phyloP scores from a whole-genome alignment of 805 yeast genomes.

The Candida oleophila region DNA sequence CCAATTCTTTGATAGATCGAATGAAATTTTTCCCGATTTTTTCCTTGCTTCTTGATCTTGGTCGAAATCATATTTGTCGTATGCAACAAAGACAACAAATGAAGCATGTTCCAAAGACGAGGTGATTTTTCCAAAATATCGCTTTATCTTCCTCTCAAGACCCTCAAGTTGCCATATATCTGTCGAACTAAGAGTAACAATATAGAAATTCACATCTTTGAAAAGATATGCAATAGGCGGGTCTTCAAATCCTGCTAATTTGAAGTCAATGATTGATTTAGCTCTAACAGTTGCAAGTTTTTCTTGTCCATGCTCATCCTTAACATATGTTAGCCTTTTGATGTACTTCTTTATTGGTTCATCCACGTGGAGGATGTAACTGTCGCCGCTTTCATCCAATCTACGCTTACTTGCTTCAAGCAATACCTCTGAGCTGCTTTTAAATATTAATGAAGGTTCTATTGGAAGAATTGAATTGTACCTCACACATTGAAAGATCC shows the following conservation, averaged over 20 bases:
- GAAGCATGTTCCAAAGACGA: conserved; percentile 26
- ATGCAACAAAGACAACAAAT: conserved; percentile 29
- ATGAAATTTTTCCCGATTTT: conserved; percentile 15
- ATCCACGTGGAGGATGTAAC: conserved; percentile 41
- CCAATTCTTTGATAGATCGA: conserved; percentile 12
- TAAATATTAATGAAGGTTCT: conserved; percentile 61
- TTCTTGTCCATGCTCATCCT: neutral
- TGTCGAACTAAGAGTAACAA: conserved; percentile 16
- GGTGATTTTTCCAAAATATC: conserved; percentile 44
- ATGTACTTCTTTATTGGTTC: conserved; percentile 8
- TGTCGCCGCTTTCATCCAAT: conserved; percentile 64
- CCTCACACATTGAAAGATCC: conserved; percentile 69
- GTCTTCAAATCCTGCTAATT: conserved; percentile 2
- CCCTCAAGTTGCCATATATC: conserved; percentile 9
- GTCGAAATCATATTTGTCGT: conserved; percentile 9
- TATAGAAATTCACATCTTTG: conserved; percentile 28
- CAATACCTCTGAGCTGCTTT: conserved; percentile 27
- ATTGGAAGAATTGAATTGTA: conserved; percentile 42
- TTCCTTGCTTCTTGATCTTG: conserved; percentile 1
- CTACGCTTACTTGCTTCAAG: conserved; percentile 24
- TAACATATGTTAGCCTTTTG: conserved; percentile 9
- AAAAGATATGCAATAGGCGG: conserved; percentile 34
- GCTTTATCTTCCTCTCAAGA: conserved; percentile 28
- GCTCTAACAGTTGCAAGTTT: conserved; percentile 7
- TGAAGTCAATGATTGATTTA: conserved; percentile 12